Evolutionary conservation across 163 green algal genomes (phyloP), one percentile per base, ranked within the genome.

Genomic region (Scenedesmus sp.): DNA sequence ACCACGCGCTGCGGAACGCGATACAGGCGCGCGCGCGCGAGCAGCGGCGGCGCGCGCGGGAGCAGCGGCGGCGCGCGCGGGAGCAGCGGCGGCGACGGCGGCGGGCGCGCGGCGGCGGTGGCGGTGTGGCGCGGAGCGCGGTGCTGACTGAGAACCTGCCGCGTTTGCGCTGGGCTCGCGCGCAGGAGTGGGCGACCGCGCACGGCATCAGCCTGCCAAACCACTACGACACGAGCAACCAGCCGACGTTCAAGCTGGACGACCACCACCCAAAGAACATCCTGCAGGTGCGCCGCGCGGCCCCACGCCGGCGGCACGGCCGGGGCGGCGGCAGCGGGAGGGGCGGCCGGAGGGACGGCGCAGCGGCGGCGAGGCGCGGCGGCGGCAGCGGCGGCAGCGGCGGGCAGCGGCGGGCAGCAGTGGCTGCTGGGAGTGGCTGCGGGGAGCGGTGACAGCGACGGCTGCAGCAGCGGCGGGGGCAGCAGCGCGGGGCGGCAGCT

Each of bases 1-100:
- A 98, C 83, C 95, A 97, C 83, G 94, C 95, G 1, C 78, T 98
- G 29, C 83, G 95, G 14, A 95, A 82, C 72, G 94, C 95, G 6
- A 97, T 98, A 2, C 85, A 92, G 80, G 92, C 91, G 29, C 22
- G 51, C 17, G 17, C 28, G 33, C 20, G 6, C 66, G 48, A 33
- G 50, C 65, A 34, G 66, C 29, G 11, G 36, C 6, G 6, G n/a
- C 28, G 14, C 9, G 9, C 22, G 58, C 45, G 24, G 58, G n/a
- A n/a, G n/a, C n/a, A n/a, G n/a, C n/a, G n/a, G n/a, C n/a, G n/a
- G n/a, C 13, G 15, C 29, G 34, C 17, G 22, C 66, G 44, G 50
- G 48, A 33, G 50, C 65, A 34, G 66, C 29, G 11, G 36, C 6
- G 6, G n/a, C 28, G 14, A 17, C 17, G 22, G 58, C 45, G 24